Conservation (phyloP, 2,329 filamentous ascomycete genomes). For the Grosmannia penicillata region DNA sequence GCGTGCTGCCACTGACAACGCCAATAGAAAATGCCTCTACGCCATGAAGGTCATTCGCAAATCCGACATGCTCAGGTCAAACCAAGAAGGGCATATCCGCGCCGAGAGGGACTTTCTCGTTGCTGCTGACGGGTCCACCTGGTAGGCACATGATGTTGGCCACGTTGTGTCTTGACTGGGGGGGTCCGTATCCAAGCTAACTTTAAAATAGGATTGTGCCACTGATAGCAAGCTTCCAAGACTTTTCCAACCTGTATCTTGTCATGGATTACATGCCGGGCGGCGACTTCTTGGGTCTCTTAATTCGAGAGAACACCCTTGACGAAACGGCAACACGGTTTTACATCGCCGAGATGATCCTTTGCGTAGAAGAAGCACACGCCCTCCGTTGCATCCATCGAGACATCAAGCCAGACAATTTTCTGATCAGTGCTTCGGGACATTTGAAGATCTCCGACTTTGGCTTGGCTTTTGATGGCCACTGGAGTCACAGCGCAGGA, state of each 20-base stretch:
- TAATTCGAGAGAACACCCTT: constrained; percentile 74
- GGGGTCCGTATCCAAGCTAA: too few species aligned
- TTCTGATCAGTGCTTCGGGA: constrained; percentile 73
- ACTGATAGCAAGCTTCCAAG: constrained; percentile 78
- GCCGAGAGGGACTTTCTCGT: constrained; percentile 89
- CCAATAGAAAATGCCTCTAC: constrained; percentile 39
- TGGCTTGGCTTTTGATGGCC: constrained; percentile 84
- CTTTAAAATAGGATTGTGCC: constrained; percentile 71
- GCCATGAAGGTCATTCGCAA: constrained; percentile 98
- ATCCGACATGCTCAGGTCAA: constrained; percentile 77
- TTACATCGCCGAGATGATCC: constrained; percentile 90
- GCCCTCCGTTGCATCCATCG: constrained; percentile 81
- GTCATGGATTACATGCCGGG: constrained; percentile 99
- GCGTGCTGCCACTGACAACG: constrained; percentile 18
- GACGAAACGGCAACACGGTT: constrained; percentile 66
- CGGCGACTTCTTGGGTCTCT: constrained; percentile 76
- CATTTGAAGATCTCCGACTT: constrained; percentile 96
- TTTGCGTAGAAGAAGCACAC: constrained; percentile 88
- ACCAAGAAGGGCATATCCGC: constrained; percentile 82
- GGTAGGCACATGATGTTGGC: constrained; percentile 32
- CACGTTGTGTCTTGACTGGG: too few species aligned
- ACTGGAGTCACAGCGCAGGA: constrained; percentile 80
- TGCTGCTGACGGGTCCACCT: constrained; percentile 71
- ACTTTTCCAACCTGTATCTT: constrained; percentile 69
- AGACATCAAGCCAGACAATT: constrained; percentile 95